Evolutionary conservation across 2,329 filamentous ascomycete genomes (phyloP).

Genomic region (Neonectria hederae): DNA sequence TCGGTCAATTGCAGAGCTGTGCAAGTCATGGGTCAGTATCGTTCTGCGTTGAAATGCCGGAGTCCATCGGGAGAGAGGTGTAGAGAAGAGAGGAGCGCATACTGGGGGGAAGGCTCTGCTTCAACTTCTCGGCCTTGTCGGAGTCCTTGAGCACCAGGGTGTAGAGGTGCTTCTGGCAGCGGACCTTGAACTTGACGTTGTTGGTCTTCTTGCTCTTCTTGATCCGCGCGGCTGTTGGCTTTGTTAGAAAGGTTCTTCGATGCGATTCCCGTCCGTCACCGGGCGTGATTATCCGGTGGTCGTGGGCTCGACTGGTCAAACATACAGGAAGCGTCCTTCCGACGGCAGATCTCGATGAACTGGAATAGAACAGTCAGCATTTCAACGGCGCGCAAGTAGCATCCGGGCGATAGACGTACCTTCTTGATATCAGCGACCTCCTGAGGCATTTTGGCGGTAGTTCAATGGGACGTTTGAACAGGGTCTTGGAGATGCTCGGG

Average conservation of each 20-base stretch:
- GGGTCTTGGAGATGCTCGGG: slow-evolving; percentile 39
- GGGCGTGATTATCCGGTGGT: slow-evolving; percentile 5
- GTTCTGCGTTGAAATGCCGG: background rate
- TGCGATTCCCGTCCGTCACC: slow-evolving; percentile 25
- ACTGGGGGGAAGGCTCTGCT: slow-evolving; percentile 98
- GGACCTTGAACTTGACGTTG: slow-evolving; percentile 99
- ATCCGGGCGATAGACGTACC: slow-evolving; percentile 52
- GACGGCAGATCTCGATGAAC: slow-evolving; percentile 99
- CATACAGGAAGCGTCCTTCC: slow-evolving; percentile 99
- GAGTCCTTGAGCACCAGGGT: slow-evolving; percentile 97
- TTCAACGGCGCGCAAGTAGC: slow-evolving; percentile 16
- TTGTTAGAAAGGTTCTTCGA: slow-evolving; percentile 43
- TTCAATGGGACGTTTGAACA: slow-evolving; percentile 43
- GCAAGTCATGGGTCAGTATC: slow-evolving; percentile 22
- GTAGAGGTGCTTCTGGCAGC: slow-evolving; percentile 96
- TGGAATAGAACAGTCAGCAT: slow-evolving; percentile 56
- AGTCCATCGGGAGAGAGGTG: slow-evolving; percentile 7
- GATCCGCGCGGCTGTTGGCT: slow-evolving; percentile 78
- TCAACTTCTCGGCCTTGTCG: slow-evolving; percentile 99
- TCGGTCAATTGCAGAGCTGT: slow-evolving; percentile 63
- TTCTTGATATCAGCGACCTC: slow-evolving; percentile 99
- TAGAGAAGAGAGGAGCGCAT: slow-evolving; percentile 56
- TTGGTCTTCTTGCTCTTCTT: slow-evolving; percentile 93
- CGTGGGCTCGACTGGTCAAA: slow-evolving; percentile 47
- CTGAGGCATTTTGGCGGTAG: slow-evolving; percentile 87